Percentiles rank a stretch among this genome's conserved stretches.
Evolutionary conservation across 1,139 yeast genomes (phyloP).

Genomic region (Debaryomycetaceae sp.): DNA sequence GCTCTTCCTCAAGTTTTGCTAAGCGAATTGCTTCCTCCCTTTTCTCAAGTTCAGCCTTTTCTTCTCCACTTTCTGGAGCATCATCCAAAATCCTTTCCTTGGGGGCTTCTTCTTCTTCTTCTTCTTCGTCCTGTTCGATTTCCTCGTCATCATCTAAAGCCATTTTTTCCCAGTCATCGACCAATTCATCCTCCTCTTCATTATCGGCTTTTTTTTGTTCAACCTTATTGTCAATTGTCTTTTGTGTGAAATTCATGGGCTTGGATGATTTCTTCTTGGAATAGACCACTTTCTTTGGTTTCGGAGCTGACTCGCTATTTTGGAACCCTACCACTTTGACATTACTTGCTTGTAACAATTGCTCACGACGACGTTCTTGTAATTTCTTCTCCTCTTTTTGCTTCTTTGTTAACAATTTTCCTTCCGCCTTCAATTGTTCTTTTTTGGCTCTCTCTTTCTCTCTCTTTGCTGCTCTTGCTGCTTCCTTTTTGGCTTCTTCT

Average conservation of each 20-base stretch:
- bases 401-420: conserved; percentile 83
- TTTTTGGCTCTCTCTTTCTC: conserved; percentile 80
- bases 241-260: conserved; percentile 34
- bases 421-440: conserved; percentile 87
- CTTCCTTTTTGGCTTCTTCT: conserved; percentile 67
- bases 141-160: conserved; percentile 54
- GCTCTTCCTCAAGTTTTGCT: conserved; percentile 12
- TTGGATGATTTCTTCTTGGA: conserved; percentile 64
- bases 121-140: conserved; percentile 38
- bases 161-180: conserved; percentile 68
- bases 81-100: conserved; percentile 9
- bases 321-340: conserved; percentile 73
- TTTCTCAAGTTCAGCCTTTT: conserved; percentile 15
- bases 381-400: conserved; percentile 90
- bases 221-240: conserved; percentile 12
- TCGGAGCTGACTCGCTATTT: conserved; percentile 31
- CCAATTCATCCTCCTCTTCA: conserved; percentile 49
- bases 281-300: conserved; percentile 73
- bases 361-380: conserved; percentile 87
- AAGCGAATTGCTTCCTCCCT: conserved; percentile 11
- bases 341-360: conserved; percentile 71
- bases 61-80: conserved; percentile 20
- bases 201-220: conserved; percentile 21
- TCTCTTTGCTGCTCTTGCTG: conserved; percentile 67
- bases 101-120: conserved; percentile 17